A percentile compares a stretch with the other conserved stretches of the same genome.
Conservation (phyloP, 768 basidiomycete genomes). For the Punctularia strigosozonata region DNA sequence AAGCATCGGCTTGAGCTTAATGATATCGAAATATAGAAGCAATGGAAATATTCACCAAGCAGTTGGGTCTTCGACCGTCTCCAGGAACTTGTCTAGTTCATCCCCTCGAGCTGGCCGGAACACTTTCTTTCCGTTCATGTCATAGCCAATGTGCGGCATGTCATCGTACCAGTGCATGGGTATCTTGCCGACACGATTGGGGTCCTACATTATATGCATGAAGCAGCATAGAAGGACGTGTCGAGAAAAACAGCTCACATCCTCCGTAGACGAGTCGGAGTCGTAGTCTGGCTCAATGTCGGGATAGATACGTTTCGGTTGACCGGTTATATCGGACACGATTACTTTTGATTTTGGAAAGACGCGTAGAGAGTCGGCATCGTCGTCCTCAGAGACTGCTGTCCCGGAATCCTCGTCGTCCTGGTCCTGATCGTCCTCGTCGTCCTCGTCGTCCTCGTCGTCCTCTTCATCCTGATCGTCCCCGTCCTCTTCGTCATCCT, state of each 20-base stretch:
- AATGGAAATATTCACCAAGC: constrained; percentile 51
- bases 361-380: constrained; percentile 38
- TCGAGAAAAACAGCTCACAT: constrained; percentile 37
- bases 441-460: constrained; percentile 24
- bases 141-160: constrained; percentile 96
- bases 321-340: constrained; percentile 74
- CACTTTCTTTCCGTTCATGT: constrained; percentile 88
- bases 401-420: constrained; percentile 16
- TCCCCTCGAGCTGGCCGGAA: constrained; percentile 91
- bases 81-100: constrained; percentile 92
- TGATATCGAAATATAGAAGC: background rate
- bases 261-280: constrained; percentile 86
- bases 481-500: constrained; percentile 22
- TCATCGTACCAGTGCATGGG: constrained; percentile 99
- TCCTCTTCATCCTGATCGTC: constrained; percentile 23
- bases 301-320: constrained; percentile 72
- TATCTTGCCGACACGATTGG: constrained; percentile 91
- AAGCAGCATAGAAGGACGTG: background rate
- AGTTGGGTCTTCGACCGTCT: constrained; percentile 84
- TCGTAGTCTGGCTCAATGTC: constrained; percentile 88
- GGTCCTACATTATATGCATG: constrained; percentile 38
- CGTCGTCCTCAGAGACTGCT: constrained; percentile 16
- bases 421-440: constrained; percentile 22
- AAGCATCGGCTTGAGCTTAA: background rate
- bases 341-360: constrained; percentile 57